Evolutionary conservation across 129 eudicot species (phyloP).

Genomic region (Flaveria ramosissima): DNA sequence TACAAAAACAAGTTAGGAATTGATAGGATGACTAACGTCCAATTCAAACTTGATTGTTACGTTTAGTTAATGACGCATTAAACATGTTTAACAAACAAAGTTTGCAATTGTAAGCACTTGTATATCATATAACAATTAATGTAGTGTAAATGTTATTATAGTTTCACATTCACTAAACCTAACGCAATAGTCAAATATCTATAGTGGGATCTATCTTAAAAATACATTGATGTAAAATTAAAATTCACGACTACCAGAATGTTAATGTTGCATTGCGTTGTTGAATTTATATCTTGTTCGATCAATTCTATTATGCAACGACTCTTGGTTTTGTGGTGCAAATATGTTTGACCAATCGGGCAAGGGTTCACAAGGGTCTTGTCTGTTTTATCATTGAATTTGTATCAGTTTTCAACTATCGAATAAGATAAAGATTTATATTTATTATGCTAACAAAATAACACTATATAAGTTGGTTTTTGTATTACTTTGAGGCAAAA

Average conservation of each 20-base stretch:
- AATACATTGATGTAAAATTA: neutral
- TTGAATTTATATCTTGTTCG: neutral
- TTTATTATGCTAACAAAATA: no score
- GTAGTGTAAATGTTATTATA: neutral
- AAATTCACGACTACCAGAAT: neutral
- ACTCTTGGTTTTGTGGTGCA: neutral
- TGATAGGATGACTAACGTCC: no score
- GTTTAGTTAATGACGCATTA: no score
- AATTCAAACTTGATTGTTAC: no score
- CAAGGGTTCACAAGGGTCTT: neutral
- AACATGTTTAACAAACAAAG: no score
- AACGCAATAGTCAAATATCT: neutral
- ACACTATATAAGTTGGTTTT: neutral
- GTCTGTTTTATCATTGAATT: neutral
- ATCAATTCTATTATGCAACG: neutral
- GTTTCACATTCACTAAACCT: neutral
- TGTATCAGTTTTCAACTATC: neutral
- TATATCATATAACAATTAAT: neutral
- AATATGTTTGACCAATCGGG: neutral
- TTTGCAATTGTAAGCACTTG: no score
- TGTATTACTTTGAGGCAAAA: neutral
- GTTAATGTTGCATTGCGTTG: neutral
- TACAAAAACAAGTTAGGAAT: no score
- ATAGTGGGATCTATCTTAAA: neutral
- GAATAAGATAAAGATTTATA: neutral